Evolutionary conservation across 495 filamentous ascomycete species (phyloP).

Genomic region (Acidiella bohemica): DNA sequence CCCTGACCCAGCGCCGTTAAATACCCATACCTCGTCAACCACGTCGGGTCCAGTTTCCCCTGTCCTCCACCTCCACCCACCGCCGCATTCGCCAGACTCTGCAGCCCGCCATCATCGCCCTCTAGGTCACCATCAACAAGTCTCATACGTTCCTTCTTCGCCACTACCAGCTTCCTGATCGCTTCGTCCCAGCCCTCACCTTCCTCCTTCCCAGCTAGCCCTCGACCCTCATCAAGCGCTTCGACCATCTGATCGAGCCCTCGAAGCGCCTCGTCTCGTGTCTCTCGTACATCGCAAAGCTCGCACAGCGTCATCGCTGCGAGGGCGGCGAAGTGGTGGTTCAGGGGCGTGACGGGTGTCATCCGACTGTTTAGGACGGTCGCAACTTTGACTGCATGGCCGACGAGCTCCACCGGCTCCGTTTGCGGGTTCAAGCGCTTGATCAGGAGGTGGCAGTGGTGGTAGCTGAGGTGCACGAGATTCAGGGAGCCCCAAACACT

Average conservation of each 20-base stretch:
- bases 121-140: neutral
- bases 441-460: constrained; percentile 54
- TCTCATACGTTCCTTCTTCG: constrained; percentile 22
- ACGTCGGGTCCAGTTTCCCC: constrained; percentile 13
- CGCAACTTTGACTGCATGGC: constrained; percentile 45
- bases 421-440: constrained; percentile 43
- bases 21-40: constrained; percentile 20
- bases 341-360: constrained; percentile 49
- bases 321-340: constrained; percentile 60
- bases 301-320: constrained; percentile 53
- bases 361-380: constrained; percentile 41
- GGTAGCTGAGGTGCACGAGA: constrained; percentile 56
- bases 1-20: constrained; percentile 19
- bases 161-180: constrained; percentile 37
- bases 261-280: constrained; percentile 30
- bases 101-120: neutral
- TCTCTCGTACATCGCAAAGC: constrained; percentile 41
- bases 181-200: constrained; percentile 34
- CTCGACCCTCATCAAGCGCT: constrained; percentile 34
- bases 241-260: constrained; percentile 23
- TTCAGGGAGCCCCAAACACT: constrained; percentile 27
- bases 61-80: constrained; percentile 2
- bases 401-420: constrained; percentile 47
- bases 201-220: constrained; percentile 28
- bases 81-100: constrained; percentile 13